These are phyloP conservation scores for Psidium friedrichsthalianum DNA, from an alignment of 345 rosid species.

Conservation along the genomic window DNA sequence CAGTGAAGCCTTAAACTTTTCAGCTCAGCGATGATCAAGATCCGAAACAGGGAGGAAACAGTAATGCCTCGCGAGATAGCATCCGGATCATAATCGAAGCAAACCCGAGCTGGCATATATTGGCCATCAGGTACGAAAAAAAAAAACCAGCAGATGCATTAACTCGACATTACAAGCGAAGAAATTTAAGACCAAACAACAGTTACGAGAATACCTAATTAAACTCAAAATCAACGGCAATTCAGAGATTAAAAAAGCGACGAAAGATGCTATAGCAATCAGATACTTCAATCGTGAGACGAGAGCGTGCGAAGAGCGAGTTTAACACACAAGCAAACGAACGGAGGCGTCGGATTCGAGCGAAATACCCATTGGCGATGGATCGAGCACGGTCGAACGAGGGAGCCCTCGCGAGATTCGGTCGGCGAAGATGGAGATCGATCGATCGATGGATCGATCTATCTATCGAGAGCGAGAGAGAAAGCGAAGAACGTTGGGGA, in stretches of 20 bases:
- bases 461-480: background rate
- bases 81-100: background rate
- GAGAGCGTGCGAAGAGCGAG: background rate
- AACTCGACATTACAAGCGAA: background rate
- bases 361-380: background rate
- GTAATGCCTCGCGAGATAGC: background rate
- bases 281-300: background rate
- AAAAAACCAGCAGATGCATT: background rate
- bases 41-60: background rate
- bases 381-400: background rate
- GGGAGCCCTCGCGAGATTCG: background rate
- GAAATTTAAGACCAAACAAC: background rate
- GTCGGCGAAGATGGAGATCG: background rate
- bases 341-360: background rate
- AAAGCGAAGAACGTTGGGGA: background rate
- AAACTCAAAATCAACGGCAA: background rate
- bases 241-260: background rate
- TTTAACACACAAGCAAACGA: rapidly evolving
- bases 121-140: background rate
- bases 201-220: background rate
- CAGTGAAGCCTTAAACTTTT: too few species aligned
- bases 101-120: background rate
- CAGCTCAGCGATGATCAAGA: background rate
- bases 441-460: background rate
- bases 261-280: background rate